Percentiles rank a stretch among this genome's conserved stretches.
These are phyloP conservation scores for Neurospora sp. DNA, from an alignment of 2,329 filamentous ascomycete species.

Conservation along the genomic window DNA sequence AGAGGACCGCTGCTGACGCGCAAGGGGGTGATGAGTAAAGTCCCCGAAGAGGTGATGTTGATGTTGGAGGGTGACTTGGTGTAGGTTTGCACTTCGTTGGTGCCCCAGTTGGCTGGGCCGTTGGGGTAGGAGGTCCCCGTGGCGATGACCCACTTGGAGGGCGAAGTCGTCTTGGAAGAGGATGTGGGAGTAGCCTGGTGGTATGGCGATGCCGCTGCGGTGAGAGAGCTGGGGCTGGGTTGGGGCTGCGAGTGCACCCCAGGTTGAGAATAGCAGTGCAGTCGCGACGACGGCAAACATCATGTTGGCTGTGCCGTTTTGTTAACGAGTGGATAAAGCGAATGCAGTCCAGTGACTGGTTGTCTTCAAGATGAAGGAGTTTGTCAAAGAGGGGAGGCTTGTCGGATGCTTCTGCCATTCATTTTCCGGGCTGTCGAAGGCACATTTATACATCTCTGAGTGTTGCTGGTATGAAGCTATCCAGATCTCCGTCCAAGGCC, in stretches of 20 bases:
- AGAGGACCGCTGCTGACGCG: conserved; percentile 8
- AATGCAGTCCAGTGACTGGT: neutral
- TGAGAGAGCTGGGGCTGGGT: neutral
- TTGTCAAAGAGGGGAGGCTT: neutral
- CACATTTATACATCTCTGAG: neutral
- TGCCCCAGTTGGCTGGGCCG: conserved; percentile 38
- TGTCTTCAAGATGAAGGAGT: neutral
- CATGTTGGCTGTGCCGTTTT: neutral
- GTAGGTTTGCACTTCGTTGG: conserved; percentile 37
- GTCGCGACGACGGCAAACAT: neutral
- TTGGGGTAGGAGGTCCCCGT: conserved; percentile 36
- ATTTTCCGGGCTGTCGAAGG: neutral
- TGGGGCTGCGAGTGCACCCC: neutral
- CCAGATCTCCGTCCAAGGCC: neutral
- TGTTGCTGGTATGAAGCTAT: neutral
- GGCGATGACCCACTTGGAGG: conserved; percentile 34
- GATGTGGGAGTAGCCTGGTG: neutral
- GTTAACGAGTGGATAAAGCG: neutral
- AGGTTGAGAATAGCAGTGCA: neutral
- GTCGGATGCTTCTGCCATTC: neutral
- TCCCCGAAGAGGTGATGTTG: conserved; percentile 25
- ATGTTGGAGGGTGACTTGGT: conserved; percentile 31
- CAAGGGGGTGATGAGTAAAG: conserved; percentile 26
- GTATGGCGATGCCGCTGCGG: neutral
- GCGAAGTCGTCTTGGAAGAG: conserved; percentile 20